Percentiles rank a stretch among this genome's conserved stretches.
Evolutionary conservation across 116 monocot genomes (phyloP).

Genomic region (Dioscorea cayenensis): DNA sequence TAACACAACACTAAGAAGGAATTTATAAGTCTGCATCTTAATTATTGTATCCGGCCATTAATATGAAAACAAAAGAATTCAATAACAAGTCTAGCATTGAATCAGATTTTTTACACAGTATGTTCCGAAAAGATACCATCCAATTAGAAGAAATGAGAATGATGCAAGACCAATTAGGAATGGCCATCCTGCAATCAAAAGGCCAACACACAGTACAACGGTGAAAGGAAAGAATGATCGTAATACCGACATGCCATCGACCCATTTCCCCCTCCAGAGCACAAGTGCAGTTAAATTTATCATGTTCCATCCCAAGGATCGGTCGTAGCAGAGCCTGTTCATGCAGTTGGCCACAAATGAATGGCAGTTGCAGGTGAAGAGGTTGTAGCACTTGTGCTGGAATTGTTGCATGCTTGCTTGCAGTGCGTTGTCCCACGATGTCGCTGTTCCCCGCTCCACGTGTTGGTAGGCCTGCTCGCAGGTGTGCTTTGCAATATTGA

Average conservation of each 20-base stretch:
- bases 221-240: slow-evolving; percentile 60
- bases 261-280: slow-evolving; percentile 52
- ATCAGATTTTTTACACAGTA: slow-evolving; percentile 44
- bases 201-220: slow-evolving; percentile 32
- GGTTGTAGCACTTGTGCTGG: slow-evolving; percentile 72
- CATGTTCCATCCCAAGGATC: slow-evolving; percentile 46
- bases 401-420: slow-evolving; percentile 37
- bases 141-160: slow-evolving; percentile 55
- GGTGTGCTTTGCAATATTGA: slow-evolving; percentile 37
- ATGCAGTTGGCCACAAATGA: slow-evolving; percentile 75
- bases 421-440: slow-evolving; percentile 78
- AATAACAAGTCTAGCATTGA: neutral
- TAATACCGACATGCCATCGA: slow-evolving; percentile 39
- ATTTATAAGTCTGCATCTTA: too few relatives aligned
- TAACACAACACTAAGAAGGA: too few relatives aligned
- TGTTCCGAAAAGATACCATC: slow-evolving; percentile 45
- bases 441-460: slow-evolving; percentile 40
- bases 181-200: slow-evolving; percentile 57
- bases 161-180: slow-evolving; percentile 52
- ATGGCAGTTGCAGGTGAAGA: slow-evolving; percentile 80
- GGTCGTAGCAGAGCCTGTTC: slow-evolving; percentile 50
- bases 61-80: neutral
- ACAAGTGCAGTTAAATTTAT: slow-evolving; percentile 39
- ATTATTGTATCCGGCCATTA: neutral
- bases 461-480: slow-evolving; percentile 51